Base-by-base conservation (phyloP, 768 basidiomycete genomes). In the Pleurotus salmoneostramineus region DNA sequence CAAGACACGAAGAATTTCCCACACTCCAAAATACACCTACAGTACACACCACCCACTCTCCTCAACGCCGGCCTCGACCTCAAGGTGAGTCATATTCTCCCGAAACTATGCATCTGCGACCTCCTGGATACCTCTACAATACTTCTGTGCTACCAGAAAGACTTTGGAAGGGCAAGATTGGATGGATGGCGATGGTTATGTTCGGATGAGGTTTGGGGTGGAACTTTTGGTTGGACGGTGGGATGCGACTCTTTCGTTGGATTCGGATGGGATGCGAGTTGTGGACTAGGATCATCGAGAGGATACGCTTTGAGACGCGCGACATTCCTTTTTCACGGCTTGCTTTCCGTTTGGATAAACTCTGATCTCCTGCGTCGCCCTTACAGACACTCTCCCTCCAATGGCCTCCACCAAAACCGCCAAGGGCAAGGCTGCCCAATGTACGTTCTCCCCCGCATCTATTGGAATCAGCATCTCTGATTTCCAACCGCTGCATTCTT, bases 361-460 rank as follows among this genome's bases (percentile, higher is more conserved):
- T n/a, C n/a, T 40, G 10, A n/a, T n/a, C 37, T n/a, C 8, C n/a
- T 40, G n/a, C n/a, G 8, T 40, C 37, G 37, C 37, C 1, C 3
- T 40, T 40, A 40, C n/a, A 40, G 37, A 40, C 21, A 27, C 40
- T 42, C n/a, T n/a, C 40, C 35, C 50, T 34, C 3, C 12, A 52
- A 52, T 52, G 50, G 50, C 50, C 50, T 42, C 36, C 11, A 55
- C 52, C 12, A 55, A 55, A 43, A 43, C 52, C 7, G 37, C 52
- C 52, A 55, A 55, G 52, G 52, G 52, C 52, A 55, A 55, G 40
- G 52, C 52, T 43, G 52, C 52, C 52, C 52, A 55, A 55, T 55
- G 52, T 55, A 43, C 52, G 52, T 55, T 14, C 21, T 34, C 50
- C 15, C 2, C 44, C 12, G 2, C 12, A 11, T 10, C 44, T 6